Evolutionary conservation across 106 monocot species (phyloP).

Genomic region (Posidonia australis): DNA sequence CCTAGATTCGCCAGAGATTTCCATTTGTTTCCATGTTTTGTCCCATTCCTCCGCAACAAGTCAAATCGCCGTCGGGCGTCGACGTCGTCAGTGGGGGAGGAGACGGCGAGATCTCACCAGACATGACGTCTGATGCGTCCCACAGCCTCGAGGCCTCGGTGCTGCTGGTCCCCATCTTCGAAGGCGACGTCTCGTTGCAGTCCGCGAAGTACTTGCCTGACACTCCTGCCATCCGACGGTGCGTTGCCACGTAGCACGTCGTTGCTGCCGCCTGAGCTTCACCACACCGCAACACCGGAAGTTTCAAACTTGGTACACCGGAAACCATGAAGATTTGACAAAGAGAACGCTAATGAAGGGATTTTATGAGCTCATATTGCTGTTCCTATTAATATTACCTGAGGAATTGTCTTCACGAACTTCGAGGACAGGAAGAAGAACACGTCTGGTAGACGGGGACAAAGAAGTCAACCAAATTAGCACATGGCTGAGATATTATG

Average conservation of each 20-base stretch:
- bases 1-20: no score
- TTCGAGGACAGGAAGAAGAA: conserved; percentile 30
- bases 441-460: conserved; percentile 12
- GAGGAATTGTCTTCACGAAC: conserved; percentile 23
- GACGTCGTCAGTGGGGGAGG: no score
- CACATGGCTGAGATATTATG: no score
- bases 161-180: conserved; percentile 5
- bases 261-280: conserved; percentile 33
- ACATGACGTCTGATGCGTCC: conserved; percentile 17
- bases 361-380: no score
- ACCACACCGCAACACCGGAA: no score
- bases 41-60: no score
- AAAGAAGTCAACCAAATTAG: neutral
- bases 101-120: no score
- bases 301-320: no score
- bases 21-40: no score
- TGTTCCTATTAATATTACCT: conserved; percentile 6
- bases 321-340: no score
- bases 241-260: conserved; percentile 30
- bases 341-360: no score
- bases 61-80: no score
- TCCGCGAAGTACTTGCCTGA: conserved; percentile 32
- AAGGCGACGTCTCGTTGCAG: conserved; percentile 33
- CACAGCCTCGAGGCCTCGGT: conserved; percentile 21
- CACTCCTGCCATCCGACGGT: conserved; percentile 8